Conservation (phyloP, 2,329 filamentous ascomycete genomes). For the Ophiostoma australiae region DNA sequence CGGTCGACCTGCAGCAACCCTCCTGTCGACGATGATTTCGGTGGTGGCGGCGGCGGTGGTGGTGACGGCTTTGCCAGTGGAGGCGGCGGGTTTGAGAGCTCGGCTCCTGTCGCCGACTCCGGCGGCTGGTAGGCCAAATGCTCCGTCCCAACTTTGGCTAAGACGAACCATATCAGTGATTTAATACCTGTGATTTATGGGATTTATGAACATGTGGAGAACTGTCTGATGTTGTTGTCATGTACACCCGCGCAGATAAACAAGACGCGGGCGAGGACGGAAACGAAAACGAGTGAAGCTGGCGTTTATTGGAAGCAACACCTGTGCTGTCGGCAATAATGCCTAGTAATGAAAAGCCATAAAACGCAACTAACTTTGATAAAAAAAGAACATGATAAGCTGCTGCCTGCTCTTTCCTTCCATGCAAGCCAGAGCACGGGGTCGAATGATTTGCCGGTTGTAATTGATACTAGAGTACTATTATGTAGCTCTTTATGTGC, state of each 20-base stretch:
- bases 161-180: background rate
- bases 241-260: background rate
- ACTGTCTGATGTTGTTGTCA: background rate
- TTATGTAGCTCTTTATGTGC: background rate
- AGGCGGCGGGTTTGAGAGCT: slow-evolving; percentile 4
- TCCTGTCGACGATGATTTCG: background rate
- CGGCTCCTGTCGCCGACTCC: background rate
- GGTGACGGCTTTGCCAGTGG: background rate
- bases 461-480: background rate
- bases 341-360: background rate
- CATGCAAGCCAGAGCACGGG: background rate
- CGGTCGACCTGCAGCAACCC: slow-evolving; percentile 37
- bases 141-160: background rate
- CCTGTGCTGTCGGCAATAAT: background rate
- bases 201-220: background rate
- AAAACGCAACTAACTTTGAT: no score
- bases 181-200: background rate
- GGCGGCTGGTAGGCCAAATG: background rate
- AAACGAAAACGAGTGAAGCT: background rate
- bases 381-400: background rate
- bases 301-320: background rate
- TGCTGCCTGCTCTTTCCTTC: background rate
- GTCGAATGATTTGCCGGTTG: slow-evolving; percentile 1
- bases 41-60: slow-evolving; percentile 7
- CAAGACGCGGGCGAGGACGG: background rate